Evolutionary conservation across 164 flowering plant genomes (phyloP), one percentile per base, ranked within the genome.

Genomic region (Magnolia officinalis): DNA sequence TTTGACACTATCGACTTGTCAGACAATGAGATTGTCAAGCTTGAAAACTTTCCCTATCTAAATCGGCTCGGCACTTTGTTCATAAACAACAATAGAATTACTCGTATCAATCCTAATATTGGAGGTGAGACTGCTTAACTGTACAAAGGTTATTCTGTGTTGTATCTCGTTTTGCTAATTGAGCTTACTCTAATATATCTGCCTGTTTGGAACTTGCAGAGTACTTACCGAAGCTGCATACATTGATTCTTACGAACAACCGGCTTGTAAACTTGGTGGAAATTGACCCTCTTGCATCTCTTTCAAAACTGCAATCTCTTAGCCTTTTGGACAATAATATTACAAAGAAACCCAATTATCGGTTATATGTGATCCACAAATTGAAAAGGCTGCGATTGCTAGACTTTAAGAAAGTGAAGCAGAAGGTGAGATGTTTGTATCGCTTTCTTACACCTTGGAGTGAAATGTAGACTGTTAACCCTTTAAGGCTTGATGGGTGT

Each of bases 1-100:
- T 95, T 95, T 77, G 98, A 95, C 78, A 88, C 97, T 26, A 86
- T 95, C 81, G 98, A 95, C 85, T 86, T 93, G 83, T 90, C 98
- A 18, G 97, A 95, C 81, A 95, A 95, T 86, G 98, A 95, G 88
- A 93, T 95, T 79, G 98, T 95, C 68, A 95, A 93, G 89, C 94
- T 95, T 52, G 98, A 95, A 77, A 95, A 95, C 80, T 88, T 95
- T 72, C 98, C 98, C 1, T 81, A 83, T 80, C 88, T 95, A 65
- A 88, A 78, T 77, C 90, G 98, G 8, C 83, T 95, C 72, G 97
- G 95, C 45, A 93, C 97, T 55, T 72, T 95, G 88, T 63, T 95
- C 31, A 74, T 95, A 52, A 93, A 91, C 85, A 95, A 89, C 82
- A 95, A 93, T 67, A 88, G 98, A 80, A 90, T 95, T 73, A 93